These are phyloP conservation scores for Acanthochlamys bracteata DNA, from an alignment of 106 monocot species.

Conservation along the genomic window DNA sequence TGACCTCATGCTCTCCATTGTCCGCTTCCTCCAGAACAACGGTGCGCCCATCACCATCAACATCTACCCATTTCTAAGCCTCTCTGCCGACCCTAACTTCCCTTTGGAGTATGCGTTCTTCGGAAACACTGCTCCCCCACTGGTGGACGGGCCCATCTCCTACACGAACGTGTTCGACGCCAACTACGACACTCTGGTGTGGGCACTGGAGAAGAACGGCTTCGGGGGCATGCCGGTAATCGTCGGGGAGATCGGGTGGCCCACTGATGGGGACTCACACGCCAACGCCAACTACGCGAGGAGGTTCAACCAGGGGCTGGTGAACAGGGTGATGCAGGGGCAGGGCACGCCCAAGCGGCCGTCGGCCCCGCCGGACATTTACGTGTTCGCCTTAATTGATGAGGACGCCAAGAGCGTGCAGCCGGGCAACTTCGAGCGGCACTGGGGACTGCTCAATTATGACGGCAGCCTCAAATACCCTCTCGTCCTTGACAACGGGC, in stretches of 20 bases:
- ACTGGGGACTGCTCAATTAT: conserved; percentile 79
- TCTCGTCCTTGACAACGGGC: conserved; percentile 25
- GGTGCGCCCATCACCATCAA: conserved; percentile 65
- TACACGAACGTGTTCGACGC: conserved; percentile 94
- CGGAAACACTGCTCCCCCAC: conserved; percentile 22
- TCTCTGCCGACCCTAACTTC: conserved; percentile 82
- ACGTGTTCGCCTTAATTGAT: conserved; percentile 70
- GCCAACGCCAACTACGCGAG: conserved; percentile 51
- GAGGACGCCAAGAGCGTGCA: conserved; percentile 77
- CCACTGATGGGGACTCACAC: conserved; percentile 58
- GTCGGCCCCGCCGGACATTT: conserved; percentile 45
- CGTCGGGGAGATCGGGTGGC: conserved; percentile 92
- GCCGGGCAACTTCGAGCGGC: conserved; percentile 86
- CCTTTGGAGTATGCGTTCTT: conserved; percentile 88
- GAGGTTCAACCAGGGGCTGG: conserved; percentile 70
- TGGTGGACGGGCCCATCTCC: conserved; percentile 66
- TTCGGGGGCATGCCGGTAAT: conserved; percentile 51
- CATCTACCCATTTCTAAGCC: conserved; percentile 98
- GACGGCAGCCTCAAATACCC: conserved; percentile 70
- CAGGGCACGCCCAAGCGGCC: conserved; percentile 67
- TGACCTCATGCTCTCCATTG: conserved; percentile 59
- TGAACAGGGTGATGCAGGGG: conserved; percentile 38
- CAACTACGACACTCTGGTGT: conserved; percentile 81
- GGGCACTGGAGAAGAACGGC: conserved; percentile 72
- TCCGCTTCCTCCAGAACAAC: conserved; percentile 69